Evolutionary conservation across 768 basidiomycete species (phyloP), one percentile per base, ranked within the genome.

Genomic region (Boletus vermiculosoides): DNA sequence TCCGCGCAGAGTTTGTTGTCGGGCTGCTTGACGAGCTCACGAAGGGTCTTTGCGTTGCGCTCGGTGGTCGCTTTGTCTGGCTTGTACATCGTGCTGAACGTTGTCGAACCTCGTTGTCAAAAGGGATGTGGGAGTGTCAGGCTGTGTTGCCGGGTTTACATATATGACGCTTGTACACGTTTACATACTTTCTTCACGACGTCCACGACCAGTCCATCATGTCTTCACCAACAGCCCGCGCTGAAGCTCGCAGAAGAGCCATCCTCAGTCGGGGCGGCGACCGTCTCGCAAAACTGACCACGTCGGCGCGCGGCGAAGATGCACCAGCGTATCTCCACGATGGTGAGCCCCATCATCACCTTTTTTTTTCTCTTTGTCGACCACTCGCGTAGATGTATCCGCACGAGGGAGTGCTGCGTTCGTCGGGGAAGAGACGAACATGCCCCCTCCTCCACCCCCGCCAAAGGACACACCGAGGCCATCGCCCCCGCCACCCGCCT

Each of bases 1-100:
- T 99, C 96, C 1, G 92, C 93, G 62, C 96, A 99, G 40, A 90
- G 72, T 74, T 94, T 98, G 77, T 98, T 99, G 60, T 95, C 93
- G 18, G 90, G 88, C 45, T 78, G 78, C 71, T 92, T 97, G 50
- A 99, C 84, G 31, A 98, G 80, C 63, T 92, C 96, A 45, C 94
- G 80, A 13, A 99, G 83, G 6, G 83, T 87, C 54, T 81, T 81
- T 20, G 93, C 77, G 68, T 92, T 84, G 56, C 83, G 77, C 57
- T 96, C 94, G 5, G 88, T 90, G 0, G 88, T 94, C 0, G 88
- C 83, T 68, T 90, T 94, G 77, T 96, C 94, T 77, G 89, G 88
- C 55, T 74, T 75, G 42, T 78, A 64, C 69, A 78, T 78, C 61
- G 65, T 70, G 58, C 60, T 66, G 25, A 30, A 23, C 12, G 53